Percentiles rank a stretch among this genome's conserved stretches.
These are phyloP conservation scores for Penicillium digitatum DNA, from an alignment of 2,329 filamentous ascomycete genomes.

Conservation along the genomic window DNA sequence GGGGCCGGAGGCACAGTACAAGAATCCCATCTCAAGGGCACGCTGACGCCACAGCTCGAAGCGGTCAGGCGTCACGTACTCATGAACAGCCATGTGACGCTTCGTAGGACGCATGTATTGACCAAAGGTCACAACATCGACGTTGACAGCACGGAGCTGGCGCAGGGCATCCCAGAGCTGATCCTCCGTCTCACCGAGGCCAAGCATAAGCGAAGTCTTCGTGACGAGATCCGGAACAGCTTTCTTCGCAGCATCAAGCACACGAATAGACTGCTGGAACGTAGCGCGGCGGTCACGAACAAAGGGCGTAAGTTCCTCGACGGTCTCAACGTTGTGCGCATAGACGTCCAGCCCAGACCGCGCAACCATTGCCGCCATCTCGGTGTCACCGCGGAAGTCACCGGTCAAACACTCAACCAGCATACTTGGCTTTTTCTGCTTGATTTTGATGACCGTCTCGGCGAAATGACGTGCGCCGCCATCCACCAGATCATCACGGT, in stretches of 20 bases:
- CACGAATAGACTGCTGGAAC: constrained; percentile 77
- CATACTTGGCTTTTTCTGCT: constrained; percentile 60
- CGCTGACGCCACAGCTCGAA: constrained; percentile 91
- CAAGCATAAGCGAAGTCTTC: constrained; percentile 98
- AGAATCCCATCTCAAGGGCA: constrained; percentile 89
- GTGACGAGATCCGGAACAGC: constrained; percentile 77
- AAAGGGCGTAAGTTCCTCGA: constrained; percentile 81
- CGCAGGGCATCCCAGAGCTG: constrained; percentile 75
- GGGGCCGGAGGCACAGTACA: constrained; percentile 92
- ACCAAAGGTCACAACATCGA: constrained; percentile 97
- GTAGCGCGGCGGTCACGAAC: constrained; percentile 86
- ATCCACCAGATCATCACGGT: constrained; percentile 86
- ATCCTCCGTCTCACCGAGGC: constrained; percentile 84
- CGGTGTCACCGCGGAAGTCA: constrained; percentile 78
- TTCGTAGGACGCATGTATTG: constrained; percentile 99
- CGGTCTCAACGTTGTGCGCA: constrained; percentile 95
- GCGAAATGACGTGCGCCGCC: constrained; percentile 87
- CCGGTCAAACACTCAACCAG: constrained; percentile 57
- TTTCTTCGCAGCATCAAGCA: constrained; percentile 77
- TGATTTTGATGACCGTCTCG: constrained; percentile 91
- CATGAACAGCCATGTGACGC: constrained; percentile 92
- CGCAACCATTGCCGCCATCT: constrained; percentile 82
- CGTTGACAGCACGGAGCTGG: constrained; percentile 72
- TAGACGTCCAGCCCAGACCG: constrained; percentile 89
- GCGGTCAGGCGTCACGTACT: constrained; percentile 84